Evolutionary conservation across 1,139 yeast species (phyloP).

Genomic region (Debaryomycetaceae sp.): DNA sequence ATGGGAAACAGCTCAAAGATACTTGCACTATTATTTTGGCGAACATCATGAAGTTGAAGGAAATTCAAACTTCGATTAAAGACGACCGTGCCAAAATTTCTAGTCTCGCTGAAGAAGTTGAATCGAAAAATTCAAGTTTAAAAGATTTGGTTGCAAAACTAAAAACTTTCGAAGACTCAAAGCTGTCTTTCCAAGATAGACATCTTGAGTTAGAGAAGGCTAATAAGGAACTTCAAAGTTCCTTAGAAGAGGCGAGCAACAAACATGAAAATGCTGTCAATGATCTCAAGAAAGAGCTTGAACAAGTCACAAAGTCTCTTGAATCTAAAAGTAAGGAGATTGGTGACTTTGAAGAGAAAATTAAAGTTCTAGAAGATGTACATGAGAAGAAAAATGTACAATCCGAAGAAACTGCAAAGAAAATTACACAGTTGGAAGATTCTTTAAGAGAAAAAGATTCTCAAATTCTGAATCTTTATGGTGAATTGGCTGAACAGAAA

Average conservation of each 20-base stretch:
- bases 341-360: not conserved
- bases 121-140: slow-evolving; percentile 1
- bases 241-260: slow-evolving; percentile 6
- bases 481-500: not conserved
- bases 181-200: too few species aligned
- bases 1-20: not conserved
- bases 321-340: slow-evolving; percentile 1
- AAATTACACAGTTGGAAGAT: not conserved
- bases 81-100: slow-evolving; percentile 2
- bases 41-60: not conserved
- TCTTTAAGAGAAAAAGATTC: slow-evolving; percentile 1
- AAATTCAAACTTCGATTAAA: not conserved
- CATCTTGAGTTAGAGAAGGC: not conserved
- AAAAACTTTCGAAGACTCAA: not conserved
- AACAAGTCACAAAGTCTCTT: slow-evolving; percentile 2
- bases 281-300: slow-evolving; percentile 1
- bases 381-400: not conserved
- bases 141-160: slow-evolving; percentile 1
- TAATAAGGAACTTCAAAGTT: not conserved
- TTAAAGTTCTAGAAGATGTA: not conserved
- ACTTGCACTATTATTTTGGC: not conserved
- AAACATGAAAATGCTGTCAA: slow-evolving; percentile 2
- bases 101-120: slow-evolving; percentile 5
- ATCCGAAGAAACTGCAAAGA: not conserved
- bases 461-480: not conserved